phyloP scores from a whole-genome alignment of 2,329 filamentous ascomycete species.

The Penicillium fuscoglaucum region DNA sequence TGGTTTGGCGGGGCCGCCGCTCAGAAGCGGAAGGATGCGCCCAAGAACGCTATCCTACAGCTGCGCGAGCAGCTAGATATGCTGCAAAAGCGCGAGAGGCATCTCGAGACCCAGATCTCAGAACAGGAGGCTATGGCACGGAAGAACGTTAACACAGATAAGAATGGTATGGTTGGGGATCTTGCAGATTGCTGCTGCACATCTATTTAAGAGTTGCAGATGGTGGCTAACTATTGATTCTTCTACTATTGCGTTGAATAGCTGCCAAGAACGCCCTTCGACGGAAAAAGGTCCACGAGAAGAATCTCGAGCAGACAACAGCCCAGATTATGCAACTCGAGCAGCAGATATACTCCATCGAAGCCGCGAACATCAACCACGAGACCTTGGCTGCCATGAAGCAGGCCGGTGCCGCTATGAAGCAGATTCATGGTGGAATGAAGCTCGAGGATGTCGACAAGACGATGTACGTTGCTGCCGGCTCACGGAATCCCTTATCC shows the following conservation, averaged over 20 bases:
- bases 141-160: conserved; percentile 87
- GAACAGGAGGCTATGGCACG: conserved; percentile 86
- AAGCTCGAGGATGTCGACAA: conserved; percentile 93
- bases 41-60: conserved; percentile 93
- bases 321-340: conserved; percentile 90
- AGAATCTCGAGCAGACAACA: conserved; percentile 85
- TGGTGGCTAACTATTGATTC: not conserved
- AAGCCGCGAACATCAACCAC: conserved; percentile 97
- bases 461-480: conserved; percentile 70
- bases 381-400: conserved; percentile 95
- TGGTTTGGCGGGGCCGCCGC: conserved; percentile 87
- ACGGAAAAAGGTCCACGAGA: conserved; percentile 92
- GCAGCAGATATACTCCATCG: conserved; percentile 93
- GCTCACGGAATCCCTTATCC: not conserved
- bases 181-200: not conserved
- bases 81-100: conserved; percentile 93
- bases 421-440: conserved; percentile 84
- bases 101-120: conserved; percentile 86
- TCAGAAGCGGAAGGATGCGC: conserved; percentile 86
- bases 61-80: conserved; percentile 90
- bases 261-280: conserved; percentile 86
- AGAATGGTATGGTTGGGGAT: conserved; percentile 70
- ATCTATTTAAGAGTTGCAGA: not conserved
- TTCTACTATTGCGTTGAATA: conserved; percentile 40
- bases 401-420: conserved; percentile 86